Evolutionary conservation across 768 basidiomycete species (phyloP).

Genomic region (Hemileccinum impolitum): DNA sequence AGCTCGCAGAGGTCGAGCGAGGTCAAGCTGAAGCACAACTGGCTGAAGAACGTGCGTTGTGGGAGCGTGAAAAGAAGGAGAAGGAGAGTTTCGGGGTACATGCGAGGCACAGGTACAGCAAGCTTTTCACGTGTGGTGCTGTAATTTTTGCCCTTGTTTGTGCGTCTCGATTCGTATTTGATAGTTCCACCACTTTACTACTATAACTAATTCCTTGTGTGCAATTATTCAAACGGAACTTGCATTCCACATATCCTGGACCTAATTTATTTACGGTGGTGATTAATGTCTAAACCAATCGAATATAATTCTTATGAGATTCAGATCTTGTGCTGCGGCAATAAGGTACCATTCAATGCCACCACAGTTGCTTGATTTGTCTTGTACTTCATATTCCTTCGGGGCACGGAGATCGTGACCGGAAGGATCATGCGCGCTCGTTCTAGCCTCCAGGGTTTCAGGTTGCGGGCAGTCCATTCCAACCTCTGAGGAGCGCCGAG

Average conservation of each 20-base stretch:
- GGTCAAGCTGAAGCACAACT: constrained; percentile 14
- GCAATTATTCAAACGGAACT: background rate
- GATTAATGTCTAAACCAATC: background rate
- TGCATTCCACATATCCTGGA: constrained; percentile 2
- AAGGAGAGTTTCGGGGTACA: background rate
- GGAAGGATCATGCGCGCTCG: background rate
- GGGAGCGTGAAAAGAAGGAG: constrained; percentile 6
- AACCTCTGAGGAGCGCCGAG: background rate
- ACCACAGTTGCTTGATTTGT: background rate
- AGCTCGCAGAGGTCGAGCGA: constrained; percentile 15
- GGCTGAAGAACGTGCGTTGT: constrained; percentile 10
- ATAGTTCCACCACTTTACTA: background rate
- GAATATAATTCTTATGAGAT: background rate
- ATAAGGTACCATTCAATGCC: background rate
- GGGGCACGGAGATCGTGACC: background rate
- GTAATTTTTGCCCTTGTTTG: constrained; percentile 12
- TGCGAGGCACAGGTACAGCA: constrained; percentile 3
- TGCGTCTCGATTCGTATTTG: constrained; percentile 13
- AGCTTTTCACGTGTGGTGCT: constrained; percentile 13
- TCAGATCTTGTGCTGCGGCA: background rate
- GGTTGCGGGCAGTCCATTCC: background rate
- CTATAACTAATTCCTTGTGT: background rate
- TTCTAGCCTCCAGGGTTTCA: background rate
- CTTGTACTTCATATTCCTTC: background rate
- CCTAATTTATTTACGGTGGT: constrained; percentile 1